phyloP scores from a whole-genome alignment of 2,329 filamentous ascomycete genomes.

The Aspergillus sp. region DNA sequence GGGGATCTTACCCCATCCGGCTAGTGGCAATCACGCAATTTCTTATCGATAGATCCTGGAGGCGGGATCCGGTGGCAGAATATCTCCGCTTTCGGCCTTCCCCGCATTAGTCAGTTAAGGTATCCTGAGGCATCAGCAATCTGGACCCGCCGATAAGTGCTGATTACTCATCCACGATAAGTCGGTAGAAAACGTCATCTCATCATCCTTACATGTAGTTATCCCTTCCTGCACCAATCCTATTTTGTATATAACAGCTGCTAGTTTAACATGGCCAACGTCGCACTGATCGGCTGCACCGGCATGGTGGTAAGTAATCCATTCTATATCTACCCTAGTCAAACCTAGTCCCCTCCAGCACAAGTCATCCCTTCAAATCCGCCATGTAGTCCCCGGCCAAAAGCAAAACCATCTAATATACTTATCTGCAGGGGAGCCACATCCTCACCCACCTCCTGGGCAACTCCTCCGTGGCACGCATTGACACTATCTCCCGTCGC shows the following conservation, averaged over 20 bases:
- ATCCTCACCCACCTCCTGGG: constrained; percentile 63
- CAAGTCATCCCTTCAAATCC: background rate
- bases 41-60: constrained; percentile 26
- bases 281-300: constrained; percentile 49
- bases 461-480: constrained; percentile 39
- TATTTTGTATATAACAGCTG: background rate
- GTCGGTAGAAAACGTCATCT: constrained; percentile 10
- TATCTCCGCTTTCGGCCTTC: constrained; percentile 20
- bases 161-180: background rate
- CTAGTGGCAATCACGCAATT: constrained; percentile 41
- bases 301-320: constrained; percentile 51
- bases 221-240: background rate
- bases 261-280: constrained; percentile 41
- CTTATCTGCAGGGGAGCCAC: constrained; percentile 62
- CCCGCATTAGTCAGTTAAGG: constrained; percentile 22
- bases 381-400: too few relatives aligned
- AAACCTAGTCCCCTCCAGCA: background rate
- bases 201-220: background rate
- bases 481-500: constrained; percentile 51
- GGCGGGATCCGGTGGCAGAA: constrained; percentile 23
- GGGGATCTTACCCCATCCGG: constrained; percentile 30
- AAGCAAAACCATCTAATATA: too few relatives aligned
- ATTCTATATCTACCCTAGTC: background rate
- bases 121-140: constrained; percentile 8
- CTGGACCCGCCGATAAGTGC: background rate